Conservation (phyloP, 257 asterid species). For the Nicotiana obtusifolia region DNA sequence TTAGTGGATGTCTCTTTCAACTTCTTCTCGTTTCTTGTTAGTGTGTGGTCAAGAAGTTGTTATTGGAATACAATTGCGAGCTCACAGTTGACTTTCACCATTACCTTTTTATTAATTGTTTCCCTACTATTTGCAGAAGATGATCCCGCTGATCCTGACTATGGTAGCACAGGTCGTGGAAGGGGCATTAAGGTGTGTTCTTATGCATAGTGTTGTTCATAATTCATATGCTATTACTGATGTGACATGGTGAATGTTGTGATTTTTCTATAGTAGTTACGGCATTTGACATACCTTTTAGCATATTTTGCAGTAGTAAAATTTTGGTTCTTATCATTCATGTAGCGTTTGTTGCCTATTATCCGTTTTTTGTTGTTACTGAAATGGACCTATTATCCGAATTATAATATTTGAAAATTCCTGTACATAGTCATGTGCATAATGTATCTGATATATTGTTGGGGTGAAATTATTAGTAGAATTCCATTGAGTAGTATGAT, state of each 20-base stretch:
- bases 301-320: background rate
- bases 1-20: background rate
- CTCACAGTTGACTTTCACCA: background rate
- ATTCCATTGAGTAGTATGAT: background rate
- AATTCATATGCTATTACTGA: background rate
- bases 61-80: background rate
- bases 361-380: background rate
- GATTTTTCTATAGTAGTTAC: background rate
- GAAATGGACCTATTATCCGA: no score
- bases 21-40: background rate
- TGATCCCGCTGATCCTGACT: slow-evolving; percentile 92
- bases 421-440: background rate
- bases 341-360: background rate
- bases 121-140: slow-evolving; percentile 57
- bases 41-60: background rate
- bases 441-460: background rate
- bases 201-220: background rate
- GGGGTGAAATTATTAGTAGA: background rate
- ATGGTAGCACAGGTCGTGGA: slow-evolving; percentile 47
- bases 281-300: background rate
- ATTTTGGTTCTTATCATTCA: background rate
- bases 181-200: slow-evolving; percentile 54
- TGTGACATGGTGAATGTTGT: background rate
- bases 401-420: background rate
- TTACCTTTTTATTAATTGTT: background rate